phyloP scores from a whole-genome alignment of 768 basidiomycete genomes.

The Collybia sp. region DNA sequence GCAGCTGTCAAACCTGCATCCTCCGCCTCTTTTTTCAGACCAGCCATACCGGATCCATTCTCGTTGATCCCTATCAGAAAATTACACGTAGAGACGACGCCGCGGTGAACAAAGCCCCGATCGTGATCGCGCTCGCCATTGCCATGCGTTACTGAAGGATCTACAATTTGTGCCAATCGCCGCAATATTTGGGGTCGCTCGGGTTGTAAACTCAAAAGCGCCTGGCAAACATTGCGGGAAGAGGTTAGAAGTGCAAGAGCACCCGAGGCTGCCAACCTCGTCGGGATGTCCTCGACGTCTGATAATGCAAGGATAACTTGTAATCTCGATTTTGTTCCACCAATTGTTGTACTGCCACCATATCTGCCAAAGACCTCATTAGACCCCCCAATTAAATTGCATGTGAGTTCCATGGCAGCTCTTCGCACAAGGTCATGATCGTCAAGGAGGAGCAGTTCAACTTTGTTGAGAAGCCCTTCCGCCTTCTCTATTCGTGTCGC shows the following conservation, averaged over 20 bases:
- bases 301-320: conserved; percentile 82
- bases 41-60: conserved; percentile 29
- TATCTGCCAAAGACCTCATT: conserved; percentile 76
- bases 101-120: conserved; percentile 74
- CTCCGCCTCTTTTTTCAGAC: conserved; percentile 46
- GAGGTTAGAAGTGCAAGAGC: conserved; percentile 79
- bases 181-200: conserved; percentile 61
- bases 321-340: conserved; percentile 53
- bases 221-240: conserved; percentile 52
- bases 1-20: conserved; percentile 49
- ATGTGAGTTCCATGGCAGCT: conserved; percentile 86
- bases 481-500: conserved; percentile 63
- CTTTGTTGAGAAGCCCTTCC: conserved; percentile 55
- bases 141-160: conserved; percentile 38
- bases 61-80: conserved; percentile 40
- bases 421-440: conserved; percentile 80
- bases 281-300: conserved; percentile 81
- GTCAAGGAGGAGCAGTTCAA: conserved; percentile 75
- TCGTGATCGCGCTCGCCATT: conserved; percentile 32
- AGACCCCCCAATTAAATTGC: conserved; percentile 82
- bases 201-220: conserved; percentile 58
- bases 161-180: conserved; percentile 64
- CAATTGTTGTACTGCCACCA: conserved; percentile 36
- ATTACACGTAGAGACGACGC: conserved; percentile 70
- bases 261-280: conserved; percentile 86